Conservation (phyloP, 1,284 basidiomycete genomes). For the Tilletia caries region DNA sequence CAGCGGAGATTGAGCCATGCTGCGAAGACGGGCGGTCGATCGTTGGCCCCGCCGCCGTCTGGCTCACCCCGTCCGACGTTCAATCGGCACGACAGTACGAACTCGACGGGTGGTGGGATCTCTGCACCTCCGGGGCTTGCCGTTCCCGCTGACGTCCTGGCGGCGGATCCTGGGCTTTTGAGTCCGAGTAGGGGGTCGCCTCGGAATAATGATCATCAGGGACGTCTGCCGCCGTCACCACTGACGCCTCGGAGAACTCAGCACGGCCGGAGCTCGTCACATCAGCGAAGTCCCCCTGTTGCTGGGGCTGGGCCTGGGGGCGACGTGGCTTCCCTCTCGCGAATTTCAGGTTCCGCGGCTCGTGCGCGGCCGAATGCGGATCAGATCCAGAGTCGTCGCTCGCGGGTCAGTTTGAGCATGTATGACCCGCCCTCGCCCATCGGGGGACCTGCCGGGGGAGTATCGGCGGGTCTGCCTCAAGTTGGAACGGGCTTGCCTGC, state of each 20-base stretch:
- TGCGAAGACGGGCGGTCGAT: background rate
- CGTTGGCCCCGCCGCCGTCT: background rate
- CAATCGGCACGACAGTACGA: background rate
- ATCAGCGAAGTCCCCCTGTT: no score
- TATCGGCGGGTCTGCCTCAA: background rate
- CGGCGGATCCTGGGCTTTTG: background rate
- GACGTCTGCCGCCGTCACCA: no score
- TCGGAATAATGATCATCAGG: no score
- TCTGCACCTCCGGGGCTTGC: background rate
- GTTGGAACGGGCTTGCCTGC: background rate
- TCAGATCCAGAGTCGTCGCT: background rate
- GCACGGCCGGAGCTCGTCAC: no score
- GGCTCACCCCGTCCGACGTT: background rate
- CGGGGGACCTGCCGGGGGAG: background rate
- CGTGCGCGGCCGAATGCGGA: constrained; percentile 2
- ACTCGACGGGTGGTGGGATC: background rate
- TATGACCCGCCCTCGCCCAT: background rate
- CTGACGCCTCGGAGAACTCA: no score
- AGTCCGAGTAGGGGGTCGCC: no score
- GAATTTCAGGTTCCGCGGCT: background rate
- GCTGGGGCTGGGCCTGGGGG: no score
- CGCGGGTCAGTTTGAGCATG: constrained; percentile 8
- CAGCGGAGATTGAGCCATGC: constrained; percentile 1
- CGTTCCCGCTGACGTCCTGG: background rate
- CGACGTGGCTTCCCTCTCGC: background rate